phyloP scores from a whole-genome alignment of 495 filamentous ascomycete genomes.

The Daldinia decipiens region DNA sequence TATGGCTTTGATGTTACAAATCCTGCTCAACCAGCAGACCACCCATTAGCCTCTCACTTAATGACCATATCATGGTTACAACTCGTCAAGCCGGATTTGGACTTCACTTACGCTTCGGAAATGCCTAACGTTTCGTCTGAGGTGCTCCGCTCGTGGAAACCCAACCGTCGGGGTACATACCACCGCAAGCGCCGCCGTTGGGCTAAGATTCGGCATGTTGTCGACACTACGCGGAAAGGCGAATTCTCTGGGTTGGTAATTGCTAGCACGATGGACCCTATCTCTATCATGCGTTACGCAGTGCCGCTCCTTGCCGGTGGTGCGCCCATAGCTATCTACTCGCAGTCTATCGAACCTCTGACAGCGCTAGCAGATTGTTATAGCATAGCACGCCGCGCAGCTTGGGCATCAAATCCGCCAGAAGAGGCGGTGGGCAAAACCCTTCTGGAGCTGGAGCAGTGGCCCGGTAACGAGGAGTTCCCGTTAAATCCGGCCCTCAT shows the following conservation, averaged over 20 bases:
- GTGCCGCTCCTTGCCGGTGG: conserved; percentile 85
- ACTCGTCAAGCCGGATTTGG: conserved; percentile 76
- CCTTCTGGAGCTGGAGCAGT: conserved; percentile 55
- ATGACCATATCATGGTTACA: conserved; percentile 90
- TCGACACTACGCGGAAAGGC: conserved; percentile 77
- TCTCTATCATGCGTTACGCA: conserved; percentile 74
- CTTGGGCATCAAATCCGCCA: conserved; percentile 63
- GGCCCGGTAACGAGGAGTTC: conserved; percentile 74
- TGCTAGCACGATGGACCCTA: conserved; percentile 80
- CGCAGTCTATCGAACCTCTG: conserved; percentile 79
- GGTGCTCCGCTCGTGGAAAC: conserved; percentile 71
- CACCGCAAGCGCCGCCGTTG: conserved; percentile 88
- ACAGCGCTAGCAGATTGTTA: conserved; percentile 80
- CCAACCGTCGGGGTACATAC: conserved; percentile 80
- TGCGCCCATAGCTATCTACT: conserved; percentile 86
- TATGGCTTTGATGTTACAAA: conserved; percentile 80
- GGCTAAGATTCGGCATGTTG: conserved; percentile 69
- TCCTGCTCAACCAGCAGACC: conserved; percentile 65
- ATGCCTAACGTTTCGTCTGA: conserved; percentile 63
- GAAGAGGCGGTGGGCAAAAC: conserved; percentile 52
- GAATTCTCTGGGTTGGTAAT: conserved; percentile 85
- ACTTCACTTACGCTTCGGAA: conserved; percentile 73
- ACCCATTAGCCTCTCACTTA: conserved; percentile 84
- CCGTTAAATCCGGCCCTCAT: conserved; percentile 83
- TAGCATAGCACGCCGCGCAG: conserved; percentile 75